Evolutionary conservation across 2,329 filamentous ascomycete species (phyloP).

Genomic region (Rugonectria rugulosa): DNA sequence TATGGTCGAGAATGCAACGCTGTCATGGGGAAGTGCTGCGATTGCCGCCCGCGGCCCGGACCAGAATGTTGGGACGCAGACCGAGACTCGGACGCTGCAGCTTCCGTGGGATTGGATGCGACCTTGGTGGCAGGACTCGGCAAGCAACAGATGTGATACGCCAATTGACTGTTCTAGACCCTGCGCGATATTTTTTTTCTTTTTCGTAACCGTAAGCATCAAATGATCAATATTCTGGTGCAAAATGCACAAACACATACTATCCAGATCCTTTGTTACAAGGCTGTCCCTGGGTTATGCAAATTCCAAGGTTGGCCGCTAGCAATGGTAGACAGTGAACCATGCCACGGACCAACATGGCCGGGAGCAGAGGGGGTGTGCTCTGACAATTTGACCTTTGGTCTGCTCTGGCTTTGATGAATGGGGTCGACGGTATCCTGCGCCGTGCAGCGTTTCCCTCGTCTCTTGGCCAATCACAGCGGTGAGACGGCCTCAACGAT

Average conservation of each 20-base stretch:
- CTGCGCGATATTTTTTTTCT: too few species aligned
- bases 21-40: slow-evolving; percentile 1
- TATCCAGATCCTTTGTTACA: slow-evolving; percentile 20
- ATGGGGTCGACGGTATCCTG: slow-evolving; percentile 28
- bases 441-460: slow-evolving; percentile 18
- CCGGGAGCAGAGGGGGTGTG: slow-evolving; percentile 20
- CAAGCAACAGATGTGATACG: slow-evolving; percentile 18
- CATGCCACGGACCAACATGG: slow-evolving; percentile 21
- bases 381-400: slow-evolving; percentile 23
- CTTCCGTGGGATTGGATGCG: slow-evolving; percentile 9
- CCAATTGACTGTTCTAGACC: slow-evolving; percentile 29
- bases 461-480: slow-evolving; percentile 9
- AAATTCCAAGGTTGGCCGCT: slow-evolving; percentile 24
- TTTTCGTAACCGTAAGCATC: too few species aligned
- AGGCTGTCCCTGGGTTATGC: slow-evolving; percentile 31
- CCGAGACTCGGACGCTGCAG: slow-evolving; percentile 15
- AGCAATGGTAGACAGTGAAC: slow-evolving; percentile 21
- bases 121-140: slow-evolving; percentile 9
- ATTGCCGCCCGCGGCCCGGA: slow-evolving; percentile 15
- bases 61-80: slow-evolving; percentile 18
- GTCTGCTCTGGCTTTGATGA: too few species aligned
- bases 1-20: slow-evolving; percentile 14
- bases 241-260: too few species aligned
- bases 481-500: slow-evolving; percentile 7
- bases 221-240: too few species aligned